Evolutionary conservation across 73 alveolate species (phyloP).

Genomic region (Diophrys sp.): DNA sequence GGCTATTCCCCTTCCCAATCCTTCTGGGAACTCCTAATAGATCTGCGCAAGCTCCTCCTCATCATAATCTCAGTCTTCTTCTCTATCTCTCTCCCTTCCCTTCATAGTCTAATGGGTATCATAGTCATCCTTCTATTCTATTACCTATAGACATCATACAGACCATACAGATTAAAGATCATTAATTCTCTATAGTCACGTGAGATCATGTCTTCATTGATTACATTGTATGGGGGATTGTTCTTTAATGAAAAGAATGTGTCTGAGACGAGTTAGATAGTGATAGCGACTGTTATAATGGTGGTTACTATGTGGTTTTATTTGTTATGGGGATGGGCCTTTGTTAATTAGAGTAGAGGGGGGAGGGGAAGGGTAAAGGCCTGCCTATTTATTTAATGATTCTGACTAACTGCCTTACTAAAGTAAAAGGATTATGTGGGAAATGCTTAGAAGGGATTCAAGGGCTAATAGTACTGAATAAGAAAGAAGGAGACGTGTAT

Average conservation of each 20-base stretch:
- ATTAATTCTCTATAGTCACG: not conserved
- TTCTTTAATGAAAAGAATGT: too few species aligned
- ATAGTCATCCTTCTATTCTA: not conserved
- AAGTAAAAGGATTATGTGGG: too few species aligned
- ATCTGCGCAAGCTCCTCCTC: slow-evolving; percentile 24
- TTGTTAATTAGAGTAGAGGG: too few species aligned
- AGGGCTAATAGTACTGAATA: too few species aligned
- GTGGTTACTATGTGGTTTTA: not conserved
- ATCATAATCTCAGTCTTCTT: slow-evolving; percentile 24
- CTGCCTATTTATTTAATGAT: too few species aligned
- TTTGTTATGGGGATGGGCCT: not conserved
- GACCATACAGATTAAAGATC: not conserved
- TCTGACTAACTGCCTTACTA: too few species aligned
- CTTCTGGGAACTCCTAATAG: slow-evolving; percentile 47
- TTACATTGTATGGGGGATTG: not conserved
- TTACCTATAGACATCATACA: too few species aligned
- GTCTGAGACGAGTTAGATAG: not conserved
- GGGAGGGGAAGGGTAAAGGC: too few species aligned
- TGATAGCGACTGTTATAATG: not conserved
- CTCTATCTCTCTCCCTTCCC: not conserved
- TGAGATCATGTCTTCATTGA: not conserved
- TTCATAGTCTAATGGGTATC: not conserved
- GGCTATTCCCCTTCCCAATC: slow-evolving; percentile 17
- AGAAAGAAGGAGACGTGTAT: too few species aligned
- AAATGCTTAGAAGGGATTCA: too few species aligned